Base-by-base conservation (phyloP, 805 yeast species). In the Saturnispora ahearnii region DNA sequence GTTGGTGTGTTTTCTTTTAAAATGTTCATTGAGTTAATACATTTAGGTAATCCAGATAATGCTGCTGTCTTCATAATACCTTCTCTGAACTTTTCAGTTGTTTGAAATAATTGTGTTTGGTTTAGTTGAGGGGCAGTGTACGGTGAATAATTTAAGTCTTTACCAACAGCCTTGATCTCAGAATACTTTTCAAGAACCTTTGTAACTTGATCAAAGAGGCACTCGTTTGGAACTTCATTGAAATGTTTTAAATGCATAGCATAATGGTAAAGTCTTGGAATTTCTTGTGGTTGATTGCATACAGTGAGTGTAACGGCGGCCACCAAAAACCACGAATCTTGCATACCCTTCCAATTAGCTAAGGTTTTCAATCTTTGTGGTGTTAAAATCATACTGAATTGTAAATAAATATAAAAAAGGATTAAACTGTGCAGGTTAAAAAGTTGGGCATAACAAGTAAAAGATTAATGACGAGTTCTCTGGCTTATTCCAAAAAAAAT, bases 281-380 rank as follows among this genome's bases (percentile, higher is more conserved):
- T 77, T 54, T 86, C 96, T 46, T 82, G 78, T 0, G 96, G 95
- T 53, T 76, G 77, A 60, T 90, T 90, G 59, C 91, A 82, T 5
- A 83, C 89, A 2, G 91, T 78, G 45, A 89, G 73, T 9, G 95
- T 78, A 0, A 91, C 85, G 8, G 93, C 85, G 0, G 96, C 91
- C 21, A 88, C 69, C 36, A 80, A 68, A 61, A 82, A 86, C 96
- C 96, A 90, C 22, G 76, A 61, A 54, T 72, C 68, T 40, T 71
- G 66, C 29, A 87, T 71, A 10, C 65, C 64, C 1, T 86, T 83
- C 61, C 78, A 78, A 36, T 72, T 63, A 1, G 84, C 76, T 30
- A 84, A 63, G 49, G 66, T 65, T 0, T 70, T 71, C n/a, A 84
- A 68, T 51, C 87, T 66, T 50, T 74, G 76, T 1, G 85, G 72